A percentile compares a stretch with the other conserved stretches of the same genome.
Evolutionary conservation across 1,284 basidiomycete genomes (phyloP).

Genomic region (Apiotrichum akiyoshidainum): DNA sequence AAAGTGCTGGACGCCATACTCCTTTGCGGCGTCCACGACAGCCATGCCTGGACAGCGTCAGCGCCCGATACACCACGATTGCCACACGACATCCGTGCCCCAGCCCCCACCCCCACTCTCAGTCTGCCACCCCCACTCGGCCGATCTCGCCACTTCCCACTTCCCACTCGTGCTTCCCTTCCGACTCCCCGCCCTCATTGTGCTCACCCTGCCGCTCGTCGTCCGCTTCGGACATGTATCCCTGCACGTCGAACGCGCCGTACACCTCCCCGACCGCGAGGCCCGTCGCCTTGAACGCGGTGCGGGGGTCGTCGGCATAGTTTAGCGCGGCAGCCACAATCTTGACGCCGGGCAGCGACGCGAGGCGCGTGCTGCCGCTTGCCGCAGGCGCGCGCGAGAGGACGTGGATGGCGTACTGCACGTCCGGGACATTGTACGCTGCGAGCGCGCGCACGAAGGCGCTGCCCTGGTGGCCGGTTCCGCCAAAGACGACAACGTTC

Average conservation of each 20-base stretch:
- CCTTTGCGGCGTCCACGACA: conserved; percentile 49
- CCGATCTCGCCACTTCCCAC: not conserved
- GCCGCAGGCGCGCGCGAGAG: conserved; percentile 19
- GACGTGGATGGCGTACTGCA: conserved; percentile 26
- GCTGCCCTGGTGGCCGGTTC: conserved; percentile 31
- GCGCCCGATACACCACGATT: not conserved
- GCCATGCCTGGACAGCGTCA: conserved; percentile 37
- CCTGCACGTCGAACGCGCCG: conserved; percentile 31
- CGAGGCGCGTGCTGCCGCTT: conserved; percentile 8
- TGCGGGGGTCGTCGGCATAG: conserved; percentile 28
- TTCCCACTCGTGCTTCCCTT: too few relatives aligned
- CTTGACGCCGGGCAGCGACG: conserved; percentile 29
- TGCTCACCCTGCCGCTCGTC: conserved; percentile 31
- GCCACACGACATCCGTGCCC: not conserved
- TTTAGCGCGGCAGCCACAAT: conserved; percentile 20
- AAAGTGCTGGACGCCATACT: conserved; percentile 50
- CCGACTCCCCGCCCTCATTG: too few relatives aligned
- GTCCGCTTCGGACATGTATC: conserved; percentile 23
- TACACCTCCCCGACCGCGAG: conserved; percentile 24
- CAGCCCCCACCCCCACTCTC: not conserved
- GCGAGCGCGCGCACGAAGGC: conserved; percentile 31
- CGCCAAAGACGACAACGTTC: conserved; percentile 36
- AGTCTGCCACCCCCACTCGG: not conserved
- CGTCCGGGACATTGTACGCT: conserved; percentile 16
- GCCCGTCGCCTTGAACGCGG: conserved; percentile 21